Percentiles rank a stretch among this genome's conserved stretches.
phyloP scores from a whole-genome alignment of 2,329 filamentous ascomycete species.

The Hyphodiscus sp. region DNA sequence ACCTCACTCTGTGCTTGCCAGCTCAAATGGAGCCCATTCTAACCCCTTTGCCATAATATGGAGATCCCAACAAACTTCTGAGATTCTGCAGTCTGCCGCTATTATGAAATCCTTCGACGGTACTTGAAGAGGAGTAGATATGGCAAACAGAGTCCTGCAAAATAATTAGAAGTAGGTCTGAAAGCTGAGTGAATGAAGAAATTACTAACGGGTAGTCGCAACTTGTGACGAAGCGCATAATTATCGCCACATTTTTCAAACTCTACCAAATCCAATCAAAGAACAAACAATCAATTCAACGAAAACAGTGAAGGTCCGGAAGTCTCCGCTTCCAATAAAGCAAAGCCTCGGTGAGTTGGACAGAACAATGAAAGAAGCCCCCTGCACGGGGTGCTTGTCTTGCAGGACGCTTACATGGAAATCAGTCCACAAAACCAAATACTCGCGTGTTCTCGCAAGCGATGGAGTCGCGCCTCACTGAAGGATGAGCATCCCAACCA shows the following conservation, averaged over 20 bases:
- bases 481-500: background rate
- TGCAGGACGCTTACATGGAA: slow-evolving; percentile 1
- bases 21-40: too few species aligned
- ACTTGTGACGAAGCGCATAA: too few species aligned
- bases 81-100: too few species aligned
- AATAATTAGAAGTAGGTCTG: too few species aligned
- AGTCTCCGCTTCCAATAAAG: background rate
- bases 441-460: slow-evolving; percentile 10
- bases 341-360: too few species aligned
- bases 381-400: background rate
- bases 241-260: background rate
- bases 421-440: slow-evolving; percentile 19
- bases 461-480: background rate
- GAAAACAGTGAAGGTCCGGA: background rate
- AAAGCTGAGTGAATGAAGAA: background rate
- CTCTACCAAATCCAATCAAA: background rate
- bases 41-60: too few species aligned
- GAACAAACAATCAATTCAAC: background rate
- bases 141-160: too few species aligned
- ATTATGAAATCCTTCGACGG: too few species aligned
- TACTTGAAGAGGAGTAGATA: too few species aligned
- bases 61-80: too few species aligned
- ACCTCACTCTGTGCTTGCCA: too few species aligned
- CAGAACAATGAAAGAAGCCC: background rate
- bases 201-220: background rate